Evolutionary conservation across 2,329 filamentous ascomycete species (phyloP), one percentile per base, ranked within the genome.

Genomic region (Gyromitra esculenta): DNA sequence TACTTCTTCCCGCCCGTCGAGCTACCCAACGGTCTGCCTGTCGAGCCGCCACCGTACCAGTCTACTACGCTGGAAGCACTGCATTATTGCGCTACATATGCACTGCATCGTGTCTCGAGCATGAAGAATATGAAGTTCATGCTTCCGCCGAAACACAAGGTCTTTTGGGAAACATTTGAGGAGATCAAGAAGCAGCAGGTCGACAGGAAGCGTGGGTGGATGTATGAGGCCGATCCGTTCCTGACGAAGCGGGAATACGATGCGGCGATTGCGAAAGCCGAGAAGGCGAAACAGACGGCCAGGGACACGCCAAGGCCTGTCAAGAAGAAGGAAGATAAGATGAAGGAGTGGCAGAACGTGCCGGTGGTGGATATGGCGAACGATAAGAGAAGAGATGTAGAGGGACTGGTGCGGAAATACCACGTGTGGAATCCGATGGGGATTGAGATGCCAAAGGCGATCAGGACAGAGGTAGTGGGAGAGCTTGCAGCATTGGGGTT

Each of bases 101-200:
- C 91, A 1, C 87, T 99, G 7, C 98, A 96, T 82, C 89, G 96
- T 64, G 92, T 98, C 2, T 95, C 92, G 83, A 97, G 92, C 82
- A 97, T 96, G 90, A 94, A 94, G 84, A 98, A 98, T 82, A 89
- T 97, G 81, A 93, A 97, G 82, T 96, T 94, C 86, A 95, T 94
- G 85, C 87, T 99, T 79, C 96, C 96, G 31, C 96, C 96, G 0
- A 92, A 92, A 75, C 96, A 97, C 84, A 91, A 91, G 82, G 89
- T 92, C 79, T 85, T 97, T 54, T 99, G 96, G 96, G 97, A 96
- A 82, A 90, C 94, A 74, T 97, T 99, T 80, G 89, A 91, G 78
- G 88, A 89, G 2, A 85, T 98, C 78, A 98, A 97, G 84, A 89
- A 89, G 79, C 88, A 90, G 80, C 95, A 97, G 81, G 86, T 93